Base-by-base conservation (phyloP, 2,329 filamentous ascomycete genomes). In the Davidsoniella australis region DNA sequence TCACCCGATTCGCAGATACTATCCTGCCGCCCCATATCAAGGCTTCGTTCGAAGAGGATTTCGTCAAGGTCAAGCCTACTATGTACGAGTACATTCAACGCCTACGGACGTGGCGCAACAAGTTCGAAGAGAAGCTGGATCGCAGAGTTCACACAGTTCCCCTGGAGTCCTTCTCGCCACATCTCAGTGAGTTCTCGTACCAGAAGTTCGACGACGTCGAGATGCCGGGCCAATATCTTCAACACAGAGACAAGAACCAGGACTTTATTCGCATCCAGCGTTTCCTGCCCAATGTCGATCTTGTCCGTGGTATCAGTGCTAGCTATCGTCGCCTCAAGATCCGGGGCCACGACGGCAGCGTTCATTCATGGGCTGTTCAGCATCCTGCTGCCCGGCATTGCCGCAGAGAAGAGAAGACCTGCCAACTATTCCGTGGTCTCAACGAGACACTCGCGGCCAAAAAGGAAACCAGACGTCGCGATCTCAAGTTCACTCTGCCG, bases 21-120 rank as follows among this genome's bases (percentile, higher is more conserved):
- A 94, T 98, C 42, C 72, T 98, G 47, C 93, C 93, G 1, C 76
- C 82, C 3, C 91, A 98, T 64, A 95, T 98, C 58, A 82, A 93
- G 60, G 89, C 88, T 61, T 87, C 88, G 0, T 99, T 99, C 57
- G 91, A 98, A 64, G 80, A 80, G n/a, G 91, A 99, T 65, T 98
- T 99, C 64, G 91, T 98, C 12, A 71, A 77, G 49, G 84, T 88
- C 61, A 95, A 94, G 64, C 93, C 91, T 2, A 96, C 88, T 1
- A 95, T 98, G 87, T 83, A 84, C 61, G 88, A 95, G 62, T 99
- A 99, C 68, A 96, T 98, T 54, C 86, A 94, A 63, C 96, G 95
- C 64, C 71, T 98, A 47, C 82, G 91, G 42, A 83, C 80, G 57
- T 99, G 91, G 91, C 79, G 93, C 48, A 91, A 95, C 66, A 91